Base-by-base conservation (phyloP, 2,329 filamentous ascomycete species). In the Penicillium sp. region DNA sequence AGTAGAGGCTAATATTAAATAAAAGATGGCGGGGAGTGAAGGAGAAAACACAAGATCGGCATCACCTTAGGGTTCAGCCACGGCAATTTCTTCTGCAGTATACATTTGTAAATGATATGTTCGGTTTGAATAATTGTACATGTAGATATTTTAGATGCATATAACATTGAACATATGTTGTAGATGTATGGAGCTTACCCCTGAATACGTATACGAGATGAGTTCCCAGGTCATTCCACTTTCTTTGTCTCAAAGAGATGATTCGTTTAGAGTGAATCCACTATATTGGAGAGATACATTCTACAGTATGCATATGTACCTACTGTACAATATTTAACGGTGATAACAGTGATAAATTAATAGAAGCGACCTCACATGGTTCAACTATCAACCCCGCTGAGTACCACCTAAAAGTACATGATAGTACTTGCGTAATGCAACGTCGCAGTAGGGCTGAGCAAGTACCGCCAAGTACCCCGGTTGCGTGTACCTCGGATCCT, bases 21-120 rank as follows among this genome's bases (percentile, higher is more conserved):
- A 29, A 54, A 66, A 66, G 63, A 63, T 65, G 61, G 62, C 58
- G 64, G 62, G 64, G 61, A 62, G 54, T 23, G 46, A 61, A 60
- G 54, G 59, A 58, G 53, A 58, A 56, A 49, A 43, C 40, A 50
- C 7, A 45, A 40, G 54, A 56, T 56, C 54, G 46, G 47, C 54
- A 42, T 50, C 31, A 29, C 23, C 42, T 50, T 50, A 29, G 45
- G 40, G 53, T 47, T 61, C 58, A 59, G 62, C 63, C 63, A 60
- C 62, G 31, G 43, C n/a, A 50, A 31, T 58, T 59, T 57, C 33
- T 45, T n/a, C 27, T 27, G 17, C 5, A 40, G n/a, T 10, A n/a
- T 27, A 17, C 37, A 40, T 19, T 19, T 19, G 37, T 29, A 25
- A 40, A 21, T 45, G 43, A 55, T 19, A 38, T 55, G 21, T 55